Evolutionary conservation across 2,329 filamentous ascomycete species (phyloP), one percentile per base, ranked within the genome.

Genomic region (Monilinia aucupariae): DNA sequence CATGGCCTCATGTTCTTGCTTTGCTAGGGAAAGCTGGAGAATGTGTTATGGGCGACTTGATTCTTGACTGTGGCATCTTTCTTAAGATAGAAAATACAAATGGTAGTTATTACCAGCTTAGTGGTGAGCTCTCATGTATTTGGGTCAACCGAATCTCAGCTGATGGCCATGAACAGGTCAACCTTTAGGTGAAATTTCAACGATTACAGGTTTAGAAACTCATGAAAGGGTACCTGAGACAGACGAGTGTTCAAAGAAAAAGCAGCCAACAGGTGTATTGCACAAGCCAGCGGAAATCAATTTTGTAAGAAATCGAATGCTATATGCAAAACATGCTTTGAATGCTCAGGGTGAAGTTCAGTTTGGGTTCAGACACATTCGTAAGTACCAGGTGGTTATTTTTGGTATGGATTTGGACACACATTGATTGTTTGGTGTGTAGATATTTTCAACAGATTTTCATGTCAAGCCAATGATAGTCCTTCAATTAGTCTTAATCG

Each of bases 381-480:
- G 90, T 96, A 81, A 72, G 87, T 78, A 15, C 37, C 15, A 39
- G 37, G 15, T 15, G 13, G 13, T 15, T 22, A 54, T 20, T n/a
- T 47, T 48, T 52, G 47, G 30, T 17, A 62, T 64, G 51, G 47
- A 27, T 15, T 61, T 64, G 69, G 64, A 67, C 49, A 67, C 13
- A 71, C 20, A 73, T 68, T 68, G 54, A 68, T 45, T 20, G 20
- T 39, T 13, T 72, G 32, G 1, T n/a, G 39, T 22, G 30, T 48
- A 96, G 91, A 97, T 78, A 85, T 92, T 2, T 75, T 97, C 30
- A 96, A 94, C 72, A 85, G 91, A 27, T 89, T 82, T 67, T 76
- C 81, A 43, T 70, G 20, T 30, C 34, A 43, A 54, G 37, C 20
- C 12, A 43, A 56, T 60, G 7, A n/a, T 39, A 34, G 56, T 17